These are phyloP conservation scores for Capsicum pubescens DNA, from an alignment of 257 asterid genomes.

Conservation along the genomic window DNA sequence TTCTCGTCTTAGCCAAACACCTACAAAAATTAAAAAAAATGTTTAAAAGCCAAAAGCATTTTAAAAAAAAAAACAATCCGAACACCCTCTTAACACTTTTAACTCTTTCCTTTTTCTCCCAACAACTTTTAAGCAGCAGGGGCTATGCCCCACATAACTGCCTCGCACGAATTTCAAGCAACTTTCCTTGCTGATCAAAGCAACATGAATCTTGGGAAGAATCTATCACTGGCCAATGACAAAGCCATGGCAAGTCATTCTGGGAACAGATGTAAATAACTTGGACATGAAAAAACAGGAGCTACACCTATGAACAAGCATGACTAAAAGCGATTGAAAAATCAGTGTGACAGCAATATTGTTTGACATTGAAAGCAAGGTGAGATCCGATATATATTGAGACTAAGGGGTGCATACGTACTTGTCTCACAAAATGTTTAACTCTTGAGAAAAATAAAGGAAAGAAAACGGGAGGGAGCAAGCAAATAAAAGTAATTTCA, in stretches of 20 bases:
- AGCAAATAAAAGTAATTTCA: neutral
- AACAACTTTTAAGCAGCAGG: neutral
- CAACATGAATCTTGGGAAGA: slow-evolving; percentile 17
- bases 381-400: neutral
- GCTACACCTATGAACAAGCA: neutral
- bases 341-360: neutral
- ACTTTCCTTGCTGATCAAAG: neutral
- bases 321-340: neutral
- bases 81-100: neutral
- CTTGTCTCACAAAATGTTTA: neutral
- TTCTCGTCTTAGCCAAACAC: too few relatives aligned
- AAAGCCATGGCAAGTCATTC: slow-evolving; percentile 20
- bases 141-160: slow-evolving; percentile 16
- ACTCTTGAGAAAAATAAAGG: neutral
- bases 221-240: slow-evolving; percentile 1
- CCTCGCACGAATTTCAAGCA: slow-evolving; percentile 5
- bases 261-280: neutral
- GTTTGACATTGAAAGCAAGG: neutral
- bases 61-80: too few relatives aligned
- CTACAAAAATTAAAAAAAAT: too few relatives aligned
- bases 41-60: too few relatives aligned
- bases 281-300: neutral
- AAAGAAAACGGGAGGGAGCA: neutral
- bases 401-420: neutral
- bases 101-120: slow-evolving; percentile 15